A percentile compares a stretch with the other conserved stretches of the same genome.
Conservation (phyloP, 2,329 filamentous ascomycete species). For the Alternaria angustiovoidea region DNA sequence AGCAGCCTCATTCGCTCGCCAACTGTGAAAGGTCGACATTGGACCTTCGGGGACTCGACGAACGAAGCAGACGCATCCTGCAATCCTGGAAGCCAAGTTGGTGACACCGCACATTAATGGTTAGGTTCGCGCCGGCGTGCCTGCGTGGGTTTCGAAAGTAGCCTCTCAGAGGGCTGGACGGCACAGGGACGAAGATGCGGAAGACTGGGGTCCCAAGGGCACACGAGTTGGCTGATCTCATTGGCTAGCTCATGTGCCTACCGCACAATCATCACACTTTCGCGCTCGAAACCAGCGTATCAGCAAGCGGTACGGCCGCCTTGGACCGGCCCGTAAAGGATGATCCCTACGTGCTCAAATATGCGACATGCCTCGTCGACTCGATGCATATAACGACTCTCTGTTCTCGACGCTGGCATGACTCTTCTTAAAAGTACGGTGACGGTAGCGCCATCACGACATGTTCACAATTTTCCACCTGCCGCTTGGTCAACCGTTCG, state of each 20-base stretch:
- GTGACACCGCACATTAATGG: constrained; percentile 44
- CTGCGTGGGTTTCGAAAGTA: constrained; percentile 40
- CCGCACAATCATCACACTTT: constrained; percentile 38
- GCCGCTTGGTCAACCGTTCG: constrained; percentile 14
- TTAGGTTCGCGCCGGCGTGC: constrained; percentile 47
- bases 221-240: constrained; percentile 23
- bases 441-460: constrained; percentile 26
- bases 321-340: constrained; percentile 38
- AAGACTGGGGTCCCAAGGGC: constrained; percentile 30
- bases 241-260: constrained; percentile 17
- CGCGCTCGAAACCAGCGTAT: constrained; percentile 23
- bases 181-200: constrained; percentile 34
- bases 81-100: constrained; percentile 43
- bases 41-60: constrained; percentile 36
- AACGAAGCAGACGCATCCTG: constrained; percentile 37
- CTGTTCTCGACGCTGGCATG: constrained; percentile 12
- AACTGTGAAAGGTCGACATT: constrained; percentile 34
- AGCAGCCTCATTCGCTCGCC: constrained; percentile 40
- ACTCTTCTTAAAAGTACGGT: constrained; percentile 23
- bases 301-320: constrained; percentile 28
- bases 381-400: constrained; percentile 26
- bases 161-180: constrained; percentile 36
- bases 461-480: constrained; percentile 3
- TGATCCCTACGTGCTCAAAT: constrained; percentile 19
- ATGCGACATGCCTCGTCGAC: constrained; percentile 20